These are phyloP conservation scores for Ogataea haglerorum DNA, from an alignment of 805 yeast genomes.

Conservation along the genomic window DNA sequence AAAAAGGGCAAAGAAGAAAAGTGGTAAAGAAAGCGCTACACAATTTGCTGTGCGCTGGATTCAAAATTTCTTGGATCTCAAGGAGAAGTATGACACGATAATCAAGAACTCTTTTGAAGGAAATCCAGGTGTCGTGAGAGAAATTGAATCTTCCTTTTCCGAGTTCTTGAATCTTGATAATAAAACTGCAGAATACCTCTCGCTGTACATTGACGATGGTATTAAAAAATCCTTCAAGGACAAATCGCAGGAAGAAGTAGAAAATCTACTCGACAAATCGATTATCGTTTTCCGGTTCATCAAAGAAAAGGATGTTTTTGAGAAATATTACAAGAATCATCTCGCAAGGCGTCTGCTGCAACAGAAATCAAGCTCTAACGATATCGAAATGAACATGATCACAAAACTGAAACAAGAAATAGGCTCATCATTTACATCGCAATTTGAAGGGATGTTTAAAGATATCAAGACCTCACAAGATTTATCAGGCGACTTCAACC, in stretches of 20 bases:
- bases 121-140: slow-evolving; percentile 48
- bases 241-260: slow-evolving; percentile 42
- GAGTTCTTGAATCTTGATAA: slow-evolving; percentile 53
- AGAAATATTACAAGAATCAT: slow-evolving; percentile 79
- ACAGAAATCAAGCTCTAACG: slow-evolving; percentile 43
- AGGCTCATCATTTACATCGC: slow-evolving; percentile 75
- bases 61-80: slow-evolving; percentile 49
- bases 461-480: slow-evolving; percentile 65
- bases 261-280: slow-evolving; percentile 49
- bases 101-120: slow-evolving; percentile 46
- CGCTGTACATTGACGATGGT: slow-evolving; percentile 56
- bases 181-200: slow-evolving; percentile 51
- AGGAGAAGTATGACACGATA: slow-evolving; percentile 48
- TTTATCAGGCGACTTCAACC: slow-evolving; percentile 39
- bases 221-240: slow-evolving; percentile 49
- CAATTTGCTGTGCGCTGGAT: slow-evolving; percentile 69
- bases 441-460: slow-evolving; percentile 81
- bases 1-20: slow-evolving; percentile 19
- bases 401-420: slow-evolving; percentile 68
- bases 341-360: slow-evolving; percentile 74
- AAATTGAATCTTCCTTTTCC: slow-evolving; percentile 59
- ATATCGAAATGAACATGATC: slow-evolving; percentile 67
- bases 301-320: slow-evolving; percentile 82
- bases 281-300: slow-evolving; percentile 63
- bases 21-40: slow-evolving; percentile 37